Evolutionary conservation across 176 grass and related monocot species (phyloP).

Genomic region (sorghum (Sorghum bicolor)): Sorghum_bicolor_NCBIv3 NC_012870.2:66090501-66091000

Average conservation of each 20-base stretch:
- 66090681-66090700: slow-evolving; percentile 49
- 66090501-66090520: slow-evolving; percentile 8
- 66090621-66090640: slow-evolving; percentile 62
- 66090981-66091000: slow-evolving; percentile 56
- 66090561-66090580: slow-evolving; percentile 65
- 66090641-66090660: slow-evolving; percentile 87
- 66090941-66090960: neutral
- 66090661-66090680: slow-evolving; percentile 88
- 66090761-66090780: neutral
- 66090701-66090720: slow-evolving; percentile 24
- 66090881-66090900: neutral
- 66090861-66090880: neutral
- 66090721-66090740: slow-evolving; percentile 6
- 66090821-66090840: neutral
- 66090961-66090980: slow-evolving; percentile 2
- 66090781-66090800: neutral
- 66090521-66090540: slow-evolving; percentile 9
- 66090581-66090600: slow-evolving; percentile 66
- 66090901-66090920: neutral
- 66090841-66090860: neutral
- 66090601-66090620: slow-evolving; percentile 64
- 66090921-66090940: neutral
- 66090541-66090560: slow-evolving; percentile 27
- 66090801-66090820: slow-evolving; percentile 6
- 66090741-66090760: slow-evolving; percentile 2